phyloP scores from a whole-genome alignment of 2,329 filamentous ascomycete species.

The Alternaria sp. region DNA sequence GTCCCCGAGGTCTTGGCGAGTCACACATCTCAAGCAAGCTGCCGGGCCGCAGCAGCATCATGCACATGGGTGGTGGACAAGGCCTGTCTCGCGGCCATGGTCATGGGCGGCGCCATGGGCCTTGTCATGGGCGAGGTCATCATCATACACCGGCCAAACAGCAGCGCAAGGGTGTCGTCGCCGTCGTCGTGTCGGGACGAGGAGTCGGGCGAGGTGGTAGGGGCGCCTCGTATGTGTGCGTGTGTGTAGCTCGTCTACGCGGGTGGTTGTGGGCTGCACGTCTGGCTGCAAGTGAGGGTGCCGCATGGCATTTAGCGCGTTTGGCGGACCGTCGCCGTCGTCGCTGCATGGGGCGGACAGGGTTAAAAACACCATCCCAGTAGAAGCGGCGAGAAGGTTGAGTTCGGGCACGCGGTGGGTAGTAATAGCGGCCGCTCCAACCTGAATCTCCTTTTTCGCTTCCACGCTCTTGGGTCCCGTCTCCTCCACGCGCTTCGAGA shows the following conservation, averaged over 20 bases:
- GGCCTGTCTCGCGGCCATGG: slow-evolving; percentile 6
- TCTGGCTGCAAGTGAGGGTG: slow-evolving; percentile 18
- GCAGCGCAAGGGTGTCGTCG: background rate
- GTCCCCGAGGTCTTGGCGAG: slow-evolving; percentile 29
- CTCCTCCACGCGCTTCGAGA: slow-evolving; percentile 45
- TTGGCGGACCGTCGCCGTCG: slow-evolving; percentile 34
- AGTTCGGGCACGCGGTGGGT: slow-evolving; percentile 38
- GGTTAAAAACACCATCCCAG: slow-evolving; percentile 31
- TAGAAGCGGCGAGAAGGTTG: slow-evolving; percentile 39
- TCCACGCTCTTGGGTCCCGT: slow-evolving; percentile 44
- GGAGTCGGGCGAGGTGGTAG: background rate
- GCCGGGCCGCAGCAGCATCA: slow-evolving; percentile 21
- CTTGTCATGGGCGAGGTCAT: background rate
- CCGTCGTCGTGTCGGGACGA: background rate
- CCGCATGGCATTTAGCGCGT: slow-evolving; percentile 27
- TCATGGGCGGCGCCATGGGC: background rate
- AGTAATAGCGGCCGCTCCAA: slow-evolving; percentile 45
- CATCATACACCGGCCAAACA: background rate
- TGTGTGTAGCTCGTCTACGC: background rate
- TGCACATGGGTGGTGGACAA: slow-evolving; percentile 25
- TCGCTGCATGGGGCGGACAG: slow-evolving; percentile 36
- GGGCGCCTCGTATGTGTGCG: background rate
- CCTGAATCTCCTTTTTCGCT: slow-evolving; percentile 47
- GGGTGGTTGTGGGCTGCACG: slow-evolving; percentile 14
- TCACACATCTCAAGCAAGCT: slow-evolving; percentile 32